Conservation (phyloP, 176 grass and related monocot species). For the Elymus sibiricus region DNA sequence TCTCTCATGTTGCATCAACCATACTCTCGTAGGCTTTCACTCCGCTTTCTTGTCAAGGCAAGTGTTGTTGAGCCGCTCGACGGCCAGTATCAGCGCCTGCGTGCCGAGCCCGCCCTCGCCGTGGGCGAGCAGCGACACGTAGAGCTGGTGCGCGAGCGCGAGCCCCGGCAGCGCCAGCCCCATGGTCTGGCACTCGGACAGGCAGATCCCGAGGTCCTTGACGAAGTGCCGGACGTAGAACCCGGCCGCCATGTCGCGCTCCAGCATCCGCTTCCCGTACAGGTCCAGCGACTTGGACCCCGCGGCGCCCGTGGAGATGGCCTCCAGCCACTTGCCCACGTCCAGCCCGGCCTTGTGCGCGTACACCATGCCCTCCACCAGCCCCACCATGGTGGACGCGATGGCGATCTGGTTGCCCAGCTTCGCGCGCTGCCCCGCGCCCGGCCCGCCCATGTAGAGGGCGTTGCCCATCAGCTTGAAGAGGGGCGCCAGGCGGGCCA, state of each 20-base stretch:
- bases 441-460: slow-evolving; percentile 77
- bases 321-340: slow-evolving; percentile 85
- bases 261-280: slow-evolving; percentile 80
- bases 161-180: slow-evolving; percentile 89
- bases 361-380: slow-evolving; percentile 93
- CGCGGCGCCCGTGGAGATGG: slow-evolving; percentile 86
- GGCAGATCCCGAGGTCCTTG: slow-evolving; percentile 93
- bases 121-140: slow-evolving; percentile 79
- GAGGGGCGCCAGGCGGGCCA: slow-evolving; percentile 55
- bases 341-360: slow-evolving; percentile 93
- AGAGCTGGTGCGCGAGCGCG: slow-evolving; percentile 79
- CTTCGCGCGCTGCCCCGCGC: slow-evolving; percentile 78
- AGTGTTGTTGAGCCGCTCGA: slow-evolving; percentile 89
- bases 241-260: slow-evolving; percentile 83
- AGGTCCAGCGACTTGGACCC: slow-evolving; percentile 82
- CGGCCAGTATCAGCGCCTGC: slow-evolving; percentile 76
- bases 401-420: slow-evolving; percentile 95
- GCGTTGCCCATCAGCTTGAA: slow-evolving; percentile 86
- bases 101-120: slow-evolving; percentile 79
- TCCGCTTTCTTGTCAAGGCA: slow-evolving; percentile 49
- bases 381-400: slow-evolving; percentile 92
- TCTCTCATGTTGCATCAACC: neutral
- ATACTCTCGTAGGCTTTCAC: slow-evolving; percentile 15
- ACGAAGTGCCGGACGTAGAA: slow-evolving; percentile 96
- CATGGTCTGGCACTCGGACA: slow-evolving; percentile 93